Evolutionary conservation across 108 stramenopile species (phyloP).

Genomic region (Aureococcus anophagefferens): DNA sequence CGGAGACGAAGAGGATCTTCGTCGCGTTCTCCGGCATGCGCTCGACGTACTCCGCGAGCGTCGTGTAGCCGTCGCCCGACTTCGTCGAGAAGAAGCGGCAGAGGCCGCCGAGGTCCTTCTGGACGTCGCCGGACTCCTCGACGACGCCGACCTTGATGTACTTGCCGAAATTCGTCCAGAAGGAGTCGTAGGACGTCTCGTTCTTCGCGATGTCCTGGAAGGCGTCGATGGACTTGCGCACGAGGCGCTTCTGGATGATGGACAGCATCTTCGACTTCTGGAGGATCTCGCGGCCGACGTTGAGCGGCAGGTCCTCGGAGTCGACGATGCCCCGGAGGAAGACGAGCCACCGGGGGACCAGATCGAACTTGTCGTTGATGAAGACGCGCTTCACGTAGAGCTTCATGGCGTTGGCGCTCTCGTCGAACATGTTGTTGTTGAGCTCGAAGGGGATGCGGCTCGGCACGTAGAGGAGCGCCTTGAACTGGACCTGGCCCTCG

Average conservation of each 20-base stretch:
- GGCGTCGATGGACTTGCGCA: slow-evolving; percentile 91
- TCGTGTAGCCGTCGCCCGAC: slow-evolving; percentile 24
- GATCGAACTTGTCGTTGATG: slow-evolving; percentile 96
- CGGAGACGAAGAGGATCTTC: slow-evolving; percentile 86
- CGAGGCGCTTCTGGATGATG: slow-evolving; percentile 93
- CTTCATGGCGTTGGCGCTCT: slow-evolving; percentile 69
- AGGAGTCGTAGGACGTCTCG: slow-evolving; percentile 58
- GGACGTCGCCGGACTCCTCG: slow-evolving; percentile 78
- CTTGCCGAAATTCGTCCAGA: slow-evolving; percentile 94
- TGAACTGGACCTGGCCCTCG: slow-evolving; percentile 97
- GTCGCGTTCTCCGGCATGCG: slow-evolving; percentile 84
- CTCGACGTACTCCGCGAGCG: slow-evolving; percentile 72
- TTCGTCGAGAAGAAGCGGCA: slow-evolving; percentile 74
- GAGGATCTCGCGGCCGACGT: slow-evolving; percentile 92
- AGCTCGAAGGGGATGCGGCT: slow-evolving; percentile 89
- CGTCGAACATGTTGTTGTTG: slow-evolving; percentile 90
- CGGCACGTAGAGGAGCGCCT: slow-evolving; percentile 85
- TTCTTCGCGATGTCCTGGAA: slow-evolving; percentile 72
- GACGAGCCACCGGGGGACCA: slow-evolving; percentile 91
- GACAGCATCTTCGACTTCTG: slow-evolving; percentile 90
- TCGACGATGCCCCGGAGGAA: slow-evolving; percentile 93
- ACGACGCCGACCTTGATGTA: slow-evolving; percentile 87
- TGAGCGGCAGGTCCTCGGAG: slow-evolving; percentile 84
- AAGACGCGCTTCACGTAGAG: slow-evolving; percentile 98
- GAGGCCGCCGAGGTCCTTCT: slow-evolving; percentile 70